Conservation (phyloP, 768 basidiomycete species). For the Tephrocybe rancida region DNA sequence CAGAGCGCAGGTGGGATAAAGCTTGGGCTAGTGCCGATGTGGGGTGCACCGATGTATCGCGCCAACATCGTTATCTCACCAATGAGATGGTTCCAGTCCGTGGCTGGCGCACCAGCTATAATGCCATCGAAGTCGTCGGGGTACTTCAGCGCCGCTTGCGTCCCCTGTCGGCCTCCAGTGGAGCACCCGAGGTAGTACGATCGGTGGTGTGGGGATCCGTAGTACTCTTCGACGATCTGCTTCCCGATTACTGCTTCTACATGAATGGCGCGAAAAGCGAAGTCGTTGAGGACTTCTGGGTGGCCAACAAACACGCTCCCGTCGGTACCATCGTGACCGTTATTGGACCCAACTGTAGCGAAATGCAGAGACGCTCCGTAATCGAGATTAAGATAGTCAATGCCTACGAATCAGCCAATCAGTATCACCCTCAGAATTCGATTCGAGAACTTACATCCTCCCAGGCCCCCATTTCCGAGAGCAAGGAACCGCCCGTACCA, state of each 20-base stretch:
- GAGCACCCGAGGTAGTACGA: slow-evolving; percentile 18
- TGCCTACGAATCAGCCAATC: background rate
- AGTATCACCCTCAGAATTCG: background rate
- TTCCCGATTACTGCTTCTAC: slow-evolving; percentile 12
- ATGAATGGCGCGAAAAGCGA: slow-evolving; percentile 12
- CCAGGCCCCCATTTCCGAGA: slow-evolving; percentile 7
- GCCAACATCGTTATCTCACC: background rate
- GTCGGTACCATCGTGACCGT: slow-evolving; percentile 7
- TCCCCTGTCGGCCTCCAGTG: slow-evolving; percentile 16
- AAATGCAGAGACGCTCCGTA: slow-evolving; percentile 10
- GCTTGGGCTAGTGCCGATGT: background rate
- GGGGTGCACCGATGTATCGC: background rate
- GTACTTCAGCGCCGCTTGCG: slow-evolving; percentile 13
- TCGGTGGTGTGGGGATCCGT: slow-evolving; percentile 4
- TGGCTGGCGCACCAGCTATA: slow-evolving; percentile 10
- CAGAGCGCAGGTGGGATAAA: slow-evolving; percentile 4
- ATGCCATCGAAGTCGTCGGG: slow-evolving; percentile 17
- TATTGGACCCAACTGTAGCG: slow-evolving; percentile 5
- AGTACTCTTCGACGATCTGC: slow-evolving; percentile 13
- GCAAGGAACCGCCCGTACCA: slow-evolving; percentile 12
- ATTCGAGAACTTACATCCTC: background rate
- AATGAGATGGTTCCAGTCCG: slow-evolving; percentile 4
- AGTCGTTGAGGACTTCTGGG: slow-evolving; percentile 15
- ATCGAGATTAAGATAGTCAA: slow-evolving; percentile 7
- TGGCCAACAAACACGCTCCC: slow-evolving; percentile 3